These are phyloP conservation scores for Corylus americana DNA, from an alignment of 306 rosid species.

Conservation along the genomic window DNA sequence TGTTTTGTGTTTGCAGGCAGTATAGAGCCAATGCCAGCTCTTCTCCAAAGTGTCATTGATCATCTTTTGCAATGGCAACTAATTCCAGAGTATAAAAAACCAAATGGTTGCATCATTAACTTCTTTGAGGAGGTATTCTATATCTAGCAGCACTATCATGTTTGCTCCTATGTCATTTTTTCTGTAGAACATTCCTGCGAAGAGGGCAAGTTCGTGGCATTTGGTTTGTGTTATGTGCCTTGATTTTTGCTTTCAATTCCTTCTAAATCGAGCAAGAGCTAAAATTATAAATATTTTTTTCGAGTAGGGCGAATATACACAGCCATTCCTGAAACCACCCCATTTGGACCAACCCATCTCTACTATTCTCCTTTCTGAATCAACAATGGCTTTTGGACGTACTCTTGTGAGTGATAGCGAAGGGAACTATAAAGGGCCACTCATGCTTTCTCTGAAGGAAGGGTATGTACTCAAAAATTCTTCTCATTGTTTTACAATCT, in stretches of 20 bases:
- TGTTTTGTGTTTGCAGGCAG: slow-evolving; percentile 45
- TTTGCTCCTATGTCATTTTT: slow-evolving; percentile 32
- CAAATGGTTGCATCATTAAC: slow-evolving; percentile 90
- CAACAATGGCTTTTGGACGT: slow-evolving; percentile 94
- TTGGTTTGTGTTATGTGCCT: slow-evolving; percentile 25
- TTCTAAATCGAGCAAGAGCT: background rate
- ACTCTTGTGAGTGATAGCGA: slow-evolving; percentile 78
- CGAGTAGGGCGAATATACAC: slow-evolving; percentile 83
- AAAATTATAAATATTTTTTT: slow-evolving; percentile 6
- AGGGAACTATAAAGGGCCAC: slow-evolving; percentile 96
- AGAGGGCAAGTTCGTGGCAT: slow-evolving; percentile 19
- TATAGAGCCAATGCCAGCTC: slow-evolving; percentile 85
- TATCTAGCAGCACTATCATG: slow-evolving; percentile 31
- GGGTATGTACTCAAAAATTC: slow-evolving; percentile 62
- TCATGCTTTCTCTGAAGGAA: slow-evolving; percentile 76
- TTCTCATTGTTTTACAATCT: slow-evolving; percentile 30
- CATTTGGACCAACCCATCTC: slow-evolving; percentile 97
- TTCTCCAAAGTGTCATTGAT: slow-evolving; percentile 77
- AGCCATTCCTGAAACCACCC: slow-evolving; percentile 98
- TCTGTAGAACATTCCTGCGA: slow-evolving; percentile 24
- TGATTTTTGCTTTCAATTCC: background rate
- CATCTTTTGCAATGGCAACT: slow-evolving; percentile 91
- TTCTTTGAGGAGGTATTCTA: slow-evolving; percentile 88
- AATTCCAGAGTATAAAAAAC: slow-evolving; percentile 94
- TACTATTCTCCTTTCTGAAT: slow-evolving; percentile 84